Percentiles rank a stretch among this genome's conserved stretches.
Evolutionary conservation across 345 rosid species (phyloP).

Genomic region (Lenwebbia sp.): DNA sequence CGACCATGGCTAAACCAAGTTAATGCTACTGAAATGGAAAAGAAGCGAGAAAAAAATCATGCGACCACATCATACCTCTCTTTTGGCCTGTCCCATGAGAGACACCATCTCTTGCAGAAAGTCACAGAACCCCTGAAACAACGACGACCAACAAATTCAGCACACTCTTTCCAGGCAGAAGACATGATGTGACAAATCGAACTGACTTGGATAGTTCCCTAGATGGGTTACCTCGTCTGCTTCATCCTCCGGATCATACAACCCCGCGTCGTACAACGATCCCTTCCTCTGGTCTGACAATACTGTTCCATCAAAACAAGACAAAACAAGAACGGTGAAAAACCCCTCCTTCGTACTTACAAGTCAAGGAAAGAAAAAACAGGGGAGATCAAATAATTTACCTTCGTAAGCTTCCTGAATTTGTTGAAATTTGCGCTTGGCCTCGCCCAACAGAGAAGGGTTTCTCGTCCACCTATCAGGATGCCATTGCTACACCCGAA

Average conservation of each 20-base stretch:
- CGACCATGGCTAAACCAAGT: background rate
- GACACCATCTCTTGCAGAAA: constrained; percentile 39
- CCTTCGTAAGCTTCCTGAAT: constrained; percentile 61
- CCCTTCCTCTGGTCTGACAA: constrained; percentile 41
- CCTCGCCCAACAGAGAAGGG: constrained; percentile 28
- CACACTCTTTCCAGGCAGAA: background rate
- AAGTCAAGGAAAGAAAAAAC: background rate
- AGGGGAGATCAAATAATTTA: background rate
- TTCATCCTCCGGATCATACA: constrained; percentile 32
- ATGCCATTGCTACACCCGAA: constrained; percentile 42
- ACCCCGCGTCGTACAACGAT: constrained; percentile 31
- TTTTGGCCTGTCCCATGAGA: constrained; percentile 30
- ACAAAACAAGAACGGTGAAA: background rate
- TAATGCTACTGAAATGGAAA: background rate
- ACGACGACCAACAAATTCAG: background rate
- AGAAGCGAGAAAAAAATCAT: background rate
- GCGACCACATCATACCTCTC: constrained; percentile 15
- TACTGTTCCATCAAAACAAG: constrained; percentile 8
- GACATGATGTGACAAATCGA: background rate
- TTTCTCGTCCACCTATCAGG: constrained; percentile 45
- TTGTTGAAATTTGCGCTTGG: constrained; percentile 46
- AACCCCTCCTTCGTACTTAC: background rate
- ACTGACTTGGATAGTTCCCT: background rate
- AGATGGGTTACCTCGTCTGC: constrained; percentile 29
- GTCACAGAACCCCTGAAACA: constrained; percentile 37